Evolutionary conservation across 1,284 basidiomycete genomes (phyloP).

Genomic region (Volvariella volvacea): DNA sequence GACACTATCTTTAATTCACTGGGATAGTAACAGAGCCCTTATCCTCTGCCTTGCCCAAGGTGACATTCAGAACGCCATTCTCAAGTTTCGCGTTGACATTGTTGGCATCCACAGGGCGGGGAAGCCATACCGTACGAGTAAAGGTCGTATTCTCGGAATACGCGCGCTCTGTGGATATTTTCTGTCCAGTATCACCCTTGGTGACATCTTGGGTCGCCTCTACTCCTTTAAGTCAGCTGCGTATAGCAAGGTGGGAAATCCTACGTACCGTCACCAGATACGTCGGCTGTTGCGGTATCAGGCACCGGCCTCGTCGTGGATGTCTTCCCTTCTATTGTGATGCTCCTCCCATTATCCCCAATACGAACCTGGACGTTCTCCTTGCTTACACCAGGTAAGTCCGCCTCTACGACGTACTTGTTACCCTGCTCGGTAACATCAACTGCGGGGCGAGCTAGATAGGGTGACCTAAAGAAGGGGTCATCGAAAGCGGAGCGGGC

Average conservation of each 20-base stretch:
- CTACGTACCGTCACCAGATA: slow-evolving; percentile 6
- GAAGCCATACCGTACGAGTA: slow-evolving; percentile 64
- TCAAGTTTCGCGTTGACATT: slow-evolving; percentile 58
- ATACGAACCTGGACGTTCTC: slow-evolving; percentile 68
- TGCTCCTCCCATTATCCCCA: slow-evolving; percentile 59
- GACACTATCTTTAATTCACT: slow-evolving; percentile 24
- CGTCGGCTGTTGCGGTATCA: slow-evolving; percentile 10
- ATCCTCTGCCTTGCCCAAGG: slow-evolving; percentile 55
- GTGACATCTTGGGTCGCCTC: slow-evolving; percentile 18
- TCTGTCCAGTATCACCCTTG: slow-evolving; percentile 20
- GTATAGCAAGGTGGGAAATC: slow-evolving; percentile 6
- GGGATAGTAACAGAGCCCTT: slow-evolving; percentile 36
- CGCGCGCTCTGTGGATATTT: slow-evolving; percentile 40
- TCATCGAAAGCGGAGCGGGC: slow-evolving; percentile 35
- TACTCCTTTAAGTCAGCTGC: not conserved
- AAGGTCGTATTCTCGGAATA: slow-evolving; percentile 52
- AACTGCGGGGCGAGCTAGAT: slow-evolving; percentile 43
- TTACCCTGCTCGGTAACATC: slow-evolving; percentile 62
- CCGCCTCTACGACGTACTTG: slow-evolving; percentile 65
- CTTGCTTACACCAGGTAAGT: slow-evolving; percentile 73
- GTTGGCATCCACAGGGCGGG: slow-evolving; percentile 50
- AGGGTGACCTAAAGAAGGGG: slow-evolving; percentile 34
- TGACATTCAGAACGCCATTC: slow-evolving; percentile 64
- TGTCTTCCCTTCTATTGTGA: slow-evolving; percentile 66
- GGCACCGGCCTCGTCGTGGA: too few relatives aligned